These are phyloP conservation scores for Penicillium turbatum DNA, from an alignment of 495 filamentous ascomycete genomes.

Conservation along the genomic window DNA sequence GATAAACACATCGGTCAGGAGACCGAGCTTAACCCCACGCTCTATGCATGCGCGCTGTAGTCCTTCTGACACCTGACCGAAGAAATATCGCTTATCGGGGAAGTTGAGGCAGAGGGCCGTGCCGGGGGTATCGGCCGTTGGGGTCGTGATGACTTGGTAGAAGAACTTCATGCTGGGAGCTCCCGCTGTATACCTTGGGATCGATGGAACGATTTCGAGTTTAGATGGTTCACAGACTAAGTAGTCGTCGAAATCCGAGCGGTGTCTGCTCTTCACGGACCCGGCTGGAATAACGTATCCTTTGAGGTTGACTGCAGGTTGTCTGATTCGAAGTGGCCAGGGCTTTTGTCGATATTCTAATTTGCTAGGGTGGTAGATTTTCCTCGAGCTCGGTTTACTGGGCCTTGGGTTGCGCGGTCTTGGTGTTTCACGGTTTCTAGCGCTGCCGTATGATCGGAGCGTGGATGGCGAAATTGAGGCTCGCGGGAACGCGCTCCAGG, in stretches of 20 bases:
- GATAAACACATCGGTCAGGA: constrained; percentile 71
- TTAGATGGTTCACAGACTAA: constrained; percentile 25
- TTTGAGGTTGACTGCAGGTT: constrained; percentile 3
- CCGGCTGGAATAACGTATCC: constrained; percentile 12
- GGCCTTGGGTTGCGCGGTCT: background rate
- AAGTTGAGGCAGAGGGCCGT: constrained; percentile 71
- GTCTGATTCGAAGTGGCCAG: background rate
- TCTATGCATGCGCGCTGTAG: constrained; percentile 73
- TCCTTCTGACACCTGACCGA: constrained; percentile 81
- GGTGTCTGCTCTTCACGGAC: background rate
- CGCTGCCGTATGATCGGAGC: constrained; percentile 10
- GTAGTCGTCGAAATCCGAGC: constrained; percentile 12
- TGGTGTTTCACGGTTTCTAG: constrained; percentile 1
- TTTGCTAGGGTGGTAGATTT: background rate
- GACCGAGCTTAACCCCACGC: constrained; percentile 53
- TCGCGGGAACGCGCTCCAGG: constrained; percentile 12
- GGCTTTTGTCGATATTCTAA: background rate
- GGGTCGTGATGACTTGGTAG: constrained; percentile 70
- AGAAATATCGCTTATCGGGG: constrained; percentile 76
- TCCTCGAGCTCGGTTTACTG: background rate
- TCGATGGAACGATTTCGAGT: constrained; percentile 7
- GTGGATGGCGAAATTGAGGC: constrained; percentile 8
- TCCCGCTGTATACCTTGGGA: background rate
- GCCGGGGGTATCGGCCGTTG: constrained; percentile 88
- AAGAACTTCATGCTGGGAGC: constrained; percentile 58